Base-by-base conservation (phyloP, 2,329 filamentous ascomycete species). In the Aureobasidium namibiae region DNA sequence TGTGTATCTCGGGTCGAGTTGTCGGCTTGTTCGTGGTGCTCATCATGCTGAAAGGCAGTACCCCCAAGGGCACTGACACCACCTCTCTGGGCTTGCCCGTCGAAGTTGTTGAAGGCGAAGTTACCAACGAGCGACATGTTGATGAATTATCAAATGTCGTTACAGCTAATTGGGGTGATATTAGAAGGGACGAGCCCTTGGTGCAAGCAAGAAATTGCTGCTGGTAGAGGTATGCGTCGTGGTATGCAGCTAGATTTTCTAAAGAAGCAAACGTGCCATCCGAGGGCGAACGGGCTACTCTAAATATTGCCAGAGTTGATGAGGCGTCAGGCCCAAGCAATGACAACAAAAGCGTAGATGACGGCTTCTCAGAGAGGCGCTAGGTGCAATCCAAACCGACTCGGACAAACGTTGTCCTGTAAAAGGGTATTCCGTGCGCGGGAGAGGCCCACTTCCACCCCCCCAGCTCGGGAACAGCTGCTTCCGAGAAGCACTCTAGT, bases 111-210 rank as follows among this genome's bases (percentile, higher is more conserved):
- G 56, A 74, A 72, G 48, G 68, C 67, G 61, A 76, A 74, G 65
- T 75, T 75, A 65, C 74, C 74, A 56, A 73, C 72, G 62, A 75
- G 66, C 61, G 72, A 73, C 75, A 77, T 77, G 62, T n/a, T 53
- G 36, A 29, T 16, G n/a, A 44, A 26, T 34, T 34, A 18, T 56
- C 21, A 24, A 21, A 48, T 34, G 52, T 56, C 39, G 52, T 21
- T n/a, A 24, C 23, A 18, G 18, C 26, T 38, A 23, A 36, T 7
- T 45, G 18, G 50, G 21, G n/a, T 42, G 21, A 42, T 24, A 26
- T 13, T 56, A 21, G 23, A 34, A 44, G 52, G 52, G 52, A 36
- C 52, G 26, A 56, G 39, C 39, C 52, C 52, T 36, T 29, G 26
- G n/a, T 34, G 52, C 52, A 56, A 34, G 52, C 39, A 56, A 31